Conservation (phyloP, 2,329 filamentous ascomycete species). For the Alternaria viburni region DNA sequence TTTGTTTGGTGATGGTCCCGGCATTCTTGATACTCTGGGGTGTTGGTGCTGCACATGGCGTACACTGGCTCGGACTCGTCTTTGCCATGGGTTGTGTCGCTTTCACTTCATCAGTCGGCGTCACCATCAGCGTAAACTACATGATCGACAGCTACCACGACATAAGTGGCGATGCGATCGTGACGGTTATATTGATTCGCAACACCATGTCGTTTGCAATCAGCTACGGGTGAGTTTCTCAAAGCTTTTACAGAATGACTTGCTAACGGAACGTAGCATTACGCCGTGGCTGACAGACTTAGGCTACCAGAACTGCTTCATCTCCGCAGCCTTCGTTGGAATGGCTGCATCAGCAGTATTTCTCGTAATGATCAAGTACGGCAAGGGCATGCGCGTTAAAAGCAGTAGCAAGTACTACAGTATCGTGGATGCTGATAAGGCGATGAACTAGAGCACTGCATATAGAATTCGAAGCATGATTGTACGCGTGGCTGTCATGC, state of each 20-base stretch:
- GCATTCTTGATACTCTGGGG: slow-evolving; percentile 58
- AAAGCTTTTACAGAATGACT: no score
- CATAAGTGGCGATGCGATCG: slow-evolving; percentile 57
- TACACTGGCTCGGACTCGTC: slow-evolving; percentile 60
- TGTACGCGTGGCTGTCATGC: not conserved
- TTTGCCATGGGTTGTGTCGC: slow-evolving; percentile 53
- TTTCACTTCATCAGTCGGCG: slow-evolving; percentile 43
- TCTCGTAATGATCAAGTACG: slow-evolving; percentile 57
- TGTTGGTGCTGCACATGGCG: slow-evolving; percentile 55
- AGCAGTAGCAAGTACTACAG: slow-evolving; percentile 44
- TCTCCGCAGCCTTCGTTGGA: slow-evolving; percentile 52
- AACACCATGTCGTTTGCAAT: slow-evolving; percentile 60
- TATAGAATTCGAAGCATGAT: not conserved
- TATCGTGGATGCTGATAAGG: slow-evolving; percentile 28
- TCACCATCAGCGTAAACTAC: slow-evolving; percentile 55
- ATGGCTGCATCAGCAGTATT: slow-evolving; percentile 49
- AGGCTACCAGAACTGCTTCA: slow-evolving; percentile 53
- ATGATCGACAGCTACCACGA: slow-evolving; percentile 58
- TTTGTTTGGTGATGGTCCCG: slow-evolving; percentile 52
- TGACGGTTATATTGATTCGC: slow-evolving; percentile 57
- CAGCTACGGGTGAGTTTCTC: slow-evolving; percentile 51
- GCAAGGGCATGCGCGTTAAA: slow-evolving; percentile 48
- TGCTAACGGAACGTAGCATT: slow-evolving; percentile 27
- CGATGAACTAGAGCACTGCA: not conserved
- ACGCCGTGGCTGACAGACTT: slow-evolving; percentile 54